Base-by-base conservation (phyloP, 2,329 filamentous ascomycete genomes). In the Dactylellina sp. region DNA sequence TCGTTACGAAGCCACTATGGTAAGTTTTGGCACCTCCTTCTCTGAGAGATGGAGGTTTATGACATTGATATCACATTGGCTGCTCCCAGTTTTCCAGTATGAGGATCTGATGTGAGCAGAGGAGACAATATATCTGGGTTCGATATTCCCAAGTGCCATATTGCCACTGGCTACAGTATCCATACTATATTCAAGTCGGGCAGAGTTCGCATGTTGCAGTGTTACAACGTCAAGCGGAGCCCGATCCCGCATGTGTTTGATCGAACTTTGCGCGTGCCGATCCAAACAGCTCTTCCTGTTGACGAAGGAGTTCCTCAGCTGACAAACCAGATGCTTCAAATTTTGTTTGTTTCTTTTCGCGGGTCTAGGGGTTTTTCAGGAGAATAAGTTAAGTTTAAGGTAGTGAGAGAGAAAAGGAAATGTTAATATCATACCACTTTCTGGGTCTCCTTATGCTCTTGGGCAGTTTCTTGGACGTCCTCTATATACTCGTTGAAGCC, bases 341-440 rank as follows among this genome's bases (percentile, higher is more conserved):
- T 83, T 98, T 98, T 82, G 93, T 96, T 76, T 93, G 91, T 82
- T 97, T 97, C 85, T 96, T 96, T 83, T 99, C 95, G 52, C 94
- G 91, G 28, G 91, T 92, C 92, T 97, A 79, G 28, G 28, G 28
- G 28, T 32, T 4, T 4, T 4, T 32, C 4, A 32, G 28, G 4
- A 9, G 28, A 9, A 32, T 32, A 5, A 4, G 28, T 32, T 5
- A 9, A 32, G 9, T 32, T 5, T 32, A 32, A 9, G 28, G 47
- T 39, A 68, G 39, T 40, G 18, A 24, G 53, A 56, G 32, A 14
- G 16, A 25, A 20, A 39, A 59, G 64, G 71, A 16, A 71, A 52
- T 76, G 70, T 75, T 71, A 64, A 59, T n/a, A 24, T 44, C 2
- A 57, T 66, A 74, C 70, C 81, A 95, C 94, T 87, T 95, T 96